Conservation (phyloP, 495 filamentous ascomycete species). For the Astrothelium subdiscretum region DNA sequence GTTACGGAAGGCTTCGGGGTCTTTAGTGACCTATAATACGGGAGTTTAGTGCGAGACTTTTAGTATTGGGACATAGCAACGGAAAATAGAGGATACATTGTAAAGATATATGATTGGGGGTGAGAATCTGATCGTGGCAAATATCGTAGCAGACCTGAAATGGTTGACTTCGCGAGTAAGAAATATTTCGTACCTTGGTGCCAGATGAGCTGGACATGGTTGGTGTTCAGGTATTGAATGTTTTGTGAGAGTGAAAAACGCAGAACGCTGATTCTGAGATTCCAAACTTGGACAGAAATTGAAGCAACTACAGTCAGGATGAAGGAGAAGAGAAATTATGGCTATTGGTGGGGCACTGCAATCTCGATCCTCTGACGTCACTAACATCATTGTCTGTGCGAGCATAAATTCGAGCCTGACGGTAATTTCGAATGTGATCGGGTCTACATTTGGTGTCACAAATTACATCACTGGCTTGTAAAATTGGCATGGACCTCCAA, state of each 20-base stretch:
- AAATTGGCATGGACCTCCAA: too few relatives aligned
- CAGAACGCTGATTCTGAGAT: too few relatives aligned
- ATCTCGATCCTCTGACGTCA: neutral
- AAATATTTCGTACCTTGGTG: slow-evolving; percentile 8
- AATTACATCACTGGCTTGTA: too few relatives aligned
- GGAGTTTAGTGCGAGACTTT: neutral
- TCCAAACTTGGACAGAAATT: too few relatives aligned
- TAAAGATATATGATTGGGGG: neutral
- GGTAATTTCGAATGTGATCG: neutral
- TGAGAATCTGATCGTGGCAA: neutral
- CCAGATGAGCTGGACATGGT: slow-evolving; percentile 6
- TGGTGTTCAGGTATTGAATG: too few relatives aligned
- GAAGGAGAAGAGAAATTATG: too few relatives aligned
- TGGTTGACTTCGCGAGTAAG: neutral
- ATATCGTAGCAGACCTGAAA: neutral
- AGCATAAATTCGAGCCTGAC: neutral
- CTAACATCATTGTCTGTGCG: neutral
- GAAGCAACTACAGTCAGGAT: too few relatives aligned
- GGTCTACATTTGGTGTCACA: neutral
- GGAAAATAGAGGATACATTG: neutral
- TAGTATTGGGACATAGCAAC: neutral
- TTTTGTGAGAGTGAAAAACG: too few relatives aligned
- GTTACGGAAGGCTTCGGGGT: slow-evolving; percentile 34
- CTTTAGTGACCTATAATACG: slow-evolving; percentile 28
- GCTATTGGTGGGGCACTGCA: too few relatives aligned